Conservation (phyloP, 192 early-diverging fungal genomes). For the Backusella macrospora region DNA sequence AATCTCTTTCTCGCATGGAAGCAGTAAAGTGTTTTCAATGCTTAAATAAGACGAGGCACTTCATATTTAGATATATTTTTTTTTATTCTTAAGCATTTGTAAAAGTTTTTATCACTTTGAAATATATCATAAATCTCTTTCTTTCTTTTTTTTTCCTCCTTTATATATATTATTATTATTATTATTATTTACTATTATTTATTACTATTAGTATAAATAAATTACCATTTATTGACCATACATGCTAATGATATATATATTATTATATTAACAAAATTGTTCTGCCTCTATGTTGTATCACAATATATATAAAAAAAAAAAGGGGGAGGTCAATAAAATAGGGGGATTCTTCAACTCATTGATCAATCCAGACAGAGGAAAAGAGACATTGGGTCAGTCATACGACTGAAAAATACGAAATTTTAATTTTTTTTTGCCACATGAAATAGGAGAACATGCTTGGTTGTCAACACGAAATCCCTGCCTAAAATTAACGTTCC, state of each 20-base stretch:
- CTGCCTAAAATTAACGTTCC: constrained; percentile 6
- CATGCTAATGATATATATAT: not conserved
- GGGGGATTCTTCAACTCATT: not conserved
- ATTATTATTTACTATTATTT: not conserved
- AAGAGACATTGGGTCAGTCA: not conserved
- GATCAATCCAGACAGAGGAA: too few species aligned
- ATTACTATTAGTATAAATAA: not conserved
- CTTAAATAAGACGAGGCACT: not conserved
- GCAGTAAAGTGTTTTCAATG: constrained; percentile 12
- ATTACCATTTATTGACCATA: not conserved
- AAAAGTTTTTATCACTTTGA: too few species aligned
- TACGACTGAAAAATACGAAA: not conserved
- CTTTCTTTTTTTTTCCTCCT: not conserved
- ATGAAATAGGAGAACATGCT: constrained; percentile 9
- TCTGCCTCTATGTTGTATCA: not conserved
- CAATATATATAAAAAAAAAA: not conserved
- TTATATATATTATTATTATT: not conserved
- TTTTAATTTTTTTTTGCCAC: constrained; percentile 14
- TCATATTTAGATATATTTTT: not conserved
- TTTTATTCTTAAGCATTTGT: not conserved
- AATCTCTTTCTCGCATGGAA: not conserved
- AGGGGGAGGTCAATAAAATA: not conserved
- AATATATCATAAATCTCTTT: not conserved
- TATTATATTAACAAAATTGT: not conserved
- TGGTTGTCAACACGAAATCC: constrained; percentile 9